Conservation (phyloP, 805 yeast genomes). For the Barnettozyma pratensis region DNA sequence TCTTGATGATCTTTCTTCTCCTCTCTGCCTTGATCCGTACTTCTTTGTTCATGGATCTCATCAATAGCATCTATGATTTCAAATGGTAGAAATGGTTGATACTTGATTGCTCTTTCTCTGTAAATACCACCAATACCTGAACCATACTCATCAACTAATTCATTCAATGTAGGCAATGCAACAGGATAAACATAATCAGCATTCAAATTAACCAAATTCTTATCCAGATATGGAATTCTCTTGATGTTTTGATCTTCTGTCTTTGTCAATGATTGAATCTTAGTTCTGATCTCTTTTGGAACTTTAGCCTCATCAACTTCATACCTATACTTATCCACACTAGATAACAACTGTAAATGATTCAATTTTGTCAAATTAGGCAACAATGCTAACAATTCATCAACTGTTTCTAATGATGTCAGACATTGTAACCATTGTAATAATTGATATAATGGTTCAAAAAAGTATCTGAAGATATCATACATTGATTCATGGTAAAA, state of each 20-base stretch:
- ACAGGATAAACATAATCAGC: conserved; percentile 34
- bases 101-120: conserved; percentile 45
- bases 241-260: conserved; percentile 8
- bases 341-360: conserved; percentile 63
- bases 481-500: conserved; percentile 63
- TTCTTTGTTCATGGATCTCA: conserved; percentile 48
- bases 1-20: conserved; percentile 15
- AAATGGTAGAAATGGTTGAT: conserved; percentile 69
- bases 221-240: conserved; percentile 17
- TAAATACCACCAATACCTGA: conserved; percentile 64
- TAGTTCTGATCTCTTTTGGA: conserved; percentile 29
- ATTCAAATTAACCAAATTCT: conserved; percentile 40
- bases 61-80: conserved; percentile 69
- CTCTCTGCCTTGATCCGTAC: neutral
- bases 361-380: conserved; percentile 53
- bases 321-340: conserved; percentile 71
- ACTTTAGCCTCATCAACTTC: conserved; percentile 77
- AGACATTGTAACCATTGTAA: conserved; percentile 90
- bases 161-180: conserved; percentile 67
- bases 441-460: conserved; percentile 70
- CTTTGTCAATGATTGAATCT: conserved; percentile 11
- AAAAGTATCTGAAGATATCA: conserved; percentile 59
- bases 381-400: conserved; percentile 50
- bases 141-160: conserved; percentile 72
- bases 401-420: conserved; percentile 63